These are phyloP conservation scores for Suillus weaverae DNA, from an alignment of 768 basidiomycete genomes.

Conservation along the genomic window DNA sequence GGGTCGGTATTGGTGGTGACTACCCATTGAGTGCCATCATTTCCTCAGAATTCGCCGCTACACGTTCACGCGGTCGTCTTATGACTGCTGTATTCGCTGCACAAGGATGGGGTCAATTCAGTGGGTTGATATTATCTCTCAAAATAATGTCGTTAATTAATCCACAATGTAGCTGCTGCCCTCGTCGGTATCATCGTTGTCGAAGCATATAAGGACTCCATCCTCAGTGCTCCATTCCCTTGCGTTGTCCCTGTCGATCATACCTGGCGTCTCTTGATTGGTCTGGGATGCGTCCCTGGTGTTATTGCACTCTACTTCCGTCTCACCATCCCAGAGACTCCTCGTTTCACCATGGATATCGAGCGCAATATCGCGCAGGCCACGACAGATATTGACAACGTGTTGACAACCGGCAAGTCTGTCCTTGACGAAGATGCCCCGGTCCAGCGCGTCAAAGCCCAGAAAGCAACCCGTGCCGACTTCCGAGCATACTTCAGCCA, in stretches of 20 bases:
- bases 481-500: slow-evolving; percentile 68
- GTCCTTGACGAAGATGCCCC: slow-evolving; percentile 55
- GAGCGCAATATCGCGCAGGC: slow-evolving; percentile 81
- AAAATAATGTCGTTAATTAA: not conserved
- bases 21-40: slow-evolving; percentile 87
- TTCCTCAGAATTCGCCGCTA: slow-evolving; percentile 85
- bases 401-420: slow-evolving; percentile 52
- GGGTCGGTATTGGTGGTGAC: slow-evolving; percentile 86
- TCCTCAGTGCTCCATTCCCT: slow-evolving; percentile 44
- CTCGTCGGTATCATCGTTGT: slow-evolving; percentile 66
- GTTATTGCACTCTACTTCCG: slow-evolving; percentile 87
- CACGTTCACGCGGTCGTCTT: slow-evolving; percentile 74
- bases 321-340: slow-evolving; percentile 89
- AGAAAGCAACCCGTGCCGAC: slow-evolving; percentile 67
- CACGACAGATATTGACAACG: slow-evolving; percentile 67
- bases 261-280: slow-evolving; percentile 87
- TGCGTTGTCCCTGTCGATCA: slow-evolving; percentile 59
- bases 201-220: slow-evolving; percentile 63
- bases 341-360: slow-evolving; percentile 90
- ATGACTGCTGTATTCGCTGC: slow-evolving; percentile 88
- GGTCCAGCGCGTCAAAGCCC: slow-evolving; percentile 63
- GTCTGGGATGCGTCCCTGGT: slow-evolving; percentile 82
- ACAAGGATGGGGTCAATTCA: slow-evolving; percentile 87
- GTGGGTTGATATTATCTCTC: slow-evolving; percentile 30
- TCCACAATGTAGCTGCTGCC: slow-evolving; percentile 50